phyloP scores from a whole-genome alignment of 805 yeast genomes.

The Candida rishiriensis region DNA sequence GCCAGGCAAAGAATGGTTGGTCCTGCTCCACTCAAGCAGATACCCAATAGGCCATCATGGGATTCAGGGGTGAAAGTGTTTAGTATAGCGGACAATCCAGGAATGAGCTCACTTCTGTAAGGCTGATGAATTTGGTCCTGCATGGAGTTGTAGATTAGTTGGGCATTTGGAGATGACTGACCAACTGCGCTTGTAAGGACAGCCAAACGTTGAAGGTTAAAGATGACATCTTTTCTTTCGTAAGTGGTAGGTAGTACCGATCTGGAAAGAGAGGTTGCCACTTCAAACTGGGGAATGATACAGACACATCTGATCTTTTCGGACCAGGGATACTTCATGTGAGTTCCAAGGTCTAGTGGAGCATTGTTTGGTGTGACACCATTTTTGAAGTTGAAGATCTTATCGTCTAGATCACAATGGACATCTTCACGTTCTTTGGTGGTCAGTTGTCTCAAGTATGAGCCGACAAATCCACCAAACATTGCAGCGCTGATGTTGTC shows the following conservation, averaged over 20 bases:
- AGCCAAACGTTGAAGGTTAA: conserved; percentile 90
- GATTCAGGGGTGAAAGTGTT: conserved; percentile 74
- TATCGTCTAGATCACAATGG: conserved; percentile 80
- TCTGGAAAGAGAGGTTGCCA: conserved; percentile 87
- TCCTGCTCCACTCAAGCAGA: conserved; percentile 96
- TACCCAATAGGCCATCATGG: conserved; percentile 84
- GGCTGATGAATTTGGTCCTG: conserved; percentile 97
- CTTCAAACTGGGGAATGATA: conserved; percentile 90
- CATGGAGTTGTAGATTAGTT: conserved; percentile 89
- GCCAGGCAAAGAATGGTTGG: conserved; percentile 95
- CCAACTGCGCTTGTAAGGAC: conserved; percentile 89
- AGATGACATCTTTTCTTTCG: conserved; percentile 76
- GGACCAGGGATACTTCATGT: conserved; percentile 81
- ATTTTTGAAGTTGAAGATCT: conserved; percentile 70
- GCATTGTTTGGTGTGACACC: conserved; percentile 64
- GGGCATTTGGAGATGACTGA: conserved; percentile 69
- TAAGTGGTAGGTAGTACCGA: conserved; percentile 83
- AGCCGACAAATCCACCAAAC: conserved; percentile 99
- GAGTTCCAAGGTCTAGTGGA: conserved; percentile 82
- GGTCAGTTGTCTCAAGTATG: conserved; percentile 77
- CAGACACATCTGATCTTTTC: conserved; percentile 81
- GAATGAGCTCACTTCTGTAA: conserved; percentile 87
- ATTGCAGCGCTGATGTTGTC: conserved; percentile 98
- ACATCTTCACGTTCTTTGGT: conserved; percentile 68
- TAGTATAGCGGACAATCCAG: conserved; percentile 82